Evolutionary conservation across 1,284 basidiomycete species (phyloP), one percentile per base, ranked within the genome.

Genomic region (Microbotryum intermedium): DNA sequence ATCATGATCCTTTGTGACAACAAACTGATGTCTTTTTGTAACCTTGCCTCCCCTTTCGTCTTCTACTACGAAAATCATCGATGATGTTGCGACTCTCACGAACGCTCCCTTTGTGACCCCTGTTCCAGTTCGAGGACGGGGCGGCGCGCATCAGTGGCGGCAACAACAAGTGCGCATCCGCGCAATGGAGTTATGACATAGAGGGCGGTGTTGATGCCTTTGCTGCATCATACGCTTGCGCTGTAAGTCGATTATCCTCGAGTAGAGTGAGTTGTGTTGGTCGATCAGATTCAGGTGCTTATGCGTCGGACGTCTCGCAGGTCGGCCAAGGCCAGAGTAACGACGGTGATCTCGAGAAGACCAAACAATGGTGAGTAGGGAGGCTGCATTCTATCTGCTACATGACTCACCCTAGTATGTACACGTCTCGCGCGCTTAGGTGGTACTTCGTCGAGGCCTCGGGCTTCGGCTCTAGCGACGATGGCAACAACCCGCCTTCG

Each of bases 141-240:
- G 55, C 58, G n/a, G 65, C 65, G 26, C 65, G 65, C 30, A 42
- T 66, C 46, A 64, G 61, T 29, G 65, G 65, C 42, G 65, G 65
- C 43, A 66, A 66, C 61, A 66, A 66, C 61, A 66, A 66, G 57
- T 64, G 65, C 50, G 57, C 59, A 1, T 60, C 59, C 7, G 64
- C 64, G 0, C 64, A 62, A 43, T 66, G 64, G 64, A 28, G 26
- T 6, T 58, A 58, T 57, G 59, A 66, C 29, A 44, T 53, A n/a
- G 61, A 64, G 46, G 65, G 59, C 43, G 65, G 62, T 13, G 65
- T 66, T 42, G 62, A 66, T 58, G 50, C 63, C 39, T 61, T 62
- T 2, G 65, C 62, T 4, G 65, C 64, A 13, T 59, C 59, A 5
- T 66, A 66, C 59, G 65, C 65, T 1, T 66, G 65, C 57, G 53